Base-by-base conservation (phyloP, 2,329 filamentous ascomycete genomes). In the Aspergillus nomiae region DNA sequence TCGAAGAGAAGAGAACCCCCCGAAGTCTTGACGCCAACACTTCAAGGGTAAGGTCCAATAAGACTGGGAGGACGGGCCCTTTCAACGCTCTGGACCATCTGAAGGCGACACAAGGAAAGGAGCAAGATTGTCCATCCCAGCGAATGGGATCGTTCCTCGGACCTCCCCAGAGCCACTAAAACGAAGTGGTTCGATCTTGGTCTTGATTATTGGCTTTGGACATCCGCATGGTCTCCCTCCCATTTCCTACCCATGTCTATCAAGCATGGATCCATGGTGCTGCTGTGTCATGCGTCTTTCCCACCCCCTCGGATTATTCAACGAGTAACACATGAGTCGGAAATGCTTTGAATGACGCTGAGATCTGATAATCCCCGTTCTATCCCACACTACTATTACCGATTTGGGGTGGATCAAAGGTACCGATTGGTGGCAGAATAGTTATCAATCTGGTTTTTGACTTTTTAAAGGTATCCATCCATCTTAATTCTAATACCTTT, bases 21-120 rank as follows among this genome's bases (percentile, higher is more conserved):
- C 24, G 45, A 34, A 58, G 48, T 63, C 60, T 63, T 64, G 66
- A 67, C 67, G 65, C 66, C 66, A 67, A 63, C 60, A 63, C 41
- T 57, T 34, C 60, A 59, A 19, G 60, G 43, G 28, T 58, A 53
- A 60, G 56, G 48, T 45, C 67, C 68, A 70, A 70, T 70, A 54
- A 65, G 65, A 58, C 43, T 58, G 55, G 24, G 36, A 60, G 60
- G 59, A 59, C 54, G 51, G 51, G 38, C 55, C 59, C 55, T 59
- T 26, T 58, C 64, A 57, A 55, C 32, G 61, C 65, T 66, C 62
- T 62, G 63, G 63, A 64, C 63, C 63, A 56, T 24, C 56, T 36
- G 26, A 58, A 14, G 43, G 58, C 51, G 30, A 58, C 60, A 63
- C 61, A 65, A 53, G 63, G 51, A 61, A 59, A 46, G 61, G 50